Evolutionary conservation across 2,329 filamentous ascomycete genomes (phyloP).

Genomic region (Calonectria pauciramosa): DNA sequence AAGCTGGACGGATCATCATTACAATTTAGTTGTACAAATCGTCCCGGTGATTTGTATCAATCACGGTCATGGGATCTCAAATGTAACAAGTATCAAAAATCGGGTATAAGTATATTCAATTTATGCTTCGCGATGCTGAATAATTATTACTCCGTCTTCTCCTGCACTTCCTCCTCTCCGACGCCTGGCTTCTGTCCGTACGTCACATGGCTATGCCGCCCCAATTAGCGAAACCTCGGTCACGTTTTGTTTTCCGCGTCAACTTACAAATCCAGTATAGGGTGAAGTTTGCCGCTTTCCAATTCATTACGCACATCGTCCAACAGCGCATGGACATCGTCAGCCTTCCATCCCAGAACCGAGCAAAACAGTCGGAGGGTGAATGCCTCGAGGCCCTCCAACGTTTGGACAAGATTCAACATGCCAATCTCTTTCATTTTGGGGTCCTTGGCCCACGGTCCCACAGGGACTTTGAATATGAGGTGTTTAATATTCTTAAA

Average conservation of each 20-base stretch:
- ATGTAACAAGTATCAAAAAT: not conserved
- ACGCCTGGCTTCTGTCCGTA: slow-evolving; percentile 24
- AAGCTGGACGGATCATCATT: too few species aligned
- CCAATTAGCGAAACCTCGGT: not conserved
- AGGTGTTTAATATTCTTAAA: slow-evolving; percentile 51
- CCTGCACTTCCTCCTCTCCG: not conserved
- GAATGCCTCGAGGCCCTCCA: slow-evolving; percentile 22
- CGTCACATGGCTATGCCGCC: slow-evolving; percentile 18
- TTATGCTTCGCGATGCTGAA: not conserved
- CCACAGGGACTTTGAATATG: slow-evolving; percentile 50
- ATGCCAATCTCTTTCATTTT: slow-evolving; percentile 49
- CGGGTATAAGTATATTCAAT: not conserved
- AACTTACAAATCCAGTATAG: slow-evolving; percentile 28
- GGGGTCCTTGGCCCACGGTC: slow-evolving; percentile 53
- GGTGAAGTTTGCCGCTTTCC: slow-evolving; percentile 12
- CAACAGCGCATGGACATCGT: not conserved
- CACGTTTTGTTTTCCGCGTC: too few species aligned
- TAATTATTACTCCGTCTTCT: not conserved
- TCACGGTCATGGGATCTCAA: too few species aligned
- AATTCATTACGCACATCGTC: slow-evolving; percentile 11
- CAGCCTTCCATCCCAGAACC: not conserved
- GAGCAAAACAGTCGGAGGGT: not conserved
- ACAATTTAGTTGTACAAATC: too few species aligned
- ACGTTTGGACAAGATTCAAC: slow-evolving; percentile 17
- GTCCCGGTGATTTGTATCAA: too few species aligned